A percentile compares a stretch with the other conserved stretches of the same genome.
These are phyloP conservation scores for Calonectria ilicicola DNA, from an alignment of 2,329 filamentous ascomycete genomes.

Conservation along the genomic window DNA sequence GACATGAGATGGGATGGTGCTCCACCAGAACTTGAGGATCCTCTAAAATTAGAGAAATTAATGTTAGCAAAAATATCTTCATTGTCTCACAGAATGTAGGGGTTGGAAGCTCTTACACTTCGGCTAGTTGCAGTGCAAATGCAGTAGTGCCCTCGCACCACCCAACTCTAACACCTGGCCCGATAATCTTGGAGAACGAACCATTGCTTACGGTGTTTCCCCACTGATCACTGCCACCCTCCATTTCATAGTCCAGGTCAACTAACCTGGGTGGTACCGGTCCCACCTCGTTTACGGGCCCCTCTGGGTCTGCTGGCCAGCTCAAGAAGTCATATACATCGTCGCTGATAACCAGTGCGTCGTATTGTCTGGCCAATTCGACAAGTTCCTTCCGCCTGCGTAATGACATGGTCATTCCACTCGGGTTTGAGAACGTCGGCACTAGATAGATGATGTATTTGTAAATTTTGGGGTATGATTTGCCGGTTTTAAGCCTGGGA, in stretches of 20 bases:
- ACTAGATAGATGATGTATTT: slow-evolving; percentile 77
- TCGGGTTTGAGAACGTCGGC: slow-evolving; percentile 78
- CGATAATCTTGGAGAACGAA: slow-evolving; percentile 75
- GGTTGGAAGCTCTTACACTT: background rate
- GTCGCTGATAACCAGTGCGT: slow-evolving; percentile 76
- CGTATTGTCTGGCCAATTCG: slow-evolving; percentile 69
- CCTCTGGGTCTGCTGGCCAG: slow-evolving; percentile 62
- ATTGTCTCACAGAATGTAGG: background rate
- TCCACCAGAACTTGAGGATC: background rate
- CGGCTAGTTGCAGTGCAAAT: background rate
- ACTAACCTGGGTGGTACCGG: slow-evolving; percentile 9
- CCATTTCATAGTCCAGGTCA: slow-evolving; percentile 3
- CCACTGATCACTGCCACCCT: slow-evolving; percentile 50
- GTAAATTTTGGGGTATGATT: slow-evolving; percentile 60
- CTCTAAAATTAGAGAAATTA: background rate
- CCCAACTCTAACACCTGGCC: slow-evolving; percentile 69
- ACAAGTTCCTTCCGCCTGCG: slow-evolving; percentile 67
- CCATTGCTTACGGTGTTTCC: slow-evolving; percentile 76
- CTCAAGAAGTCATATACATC: slow-evolving; percentile 80
- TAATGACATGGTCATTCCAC: slow-evolving; percentile 72
- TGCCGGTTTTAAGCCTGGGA: slow-evolving; percentile 7
- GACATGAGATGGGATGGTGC: background rate
- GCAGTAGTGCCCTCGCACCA: slow-evolving; percentile 14
- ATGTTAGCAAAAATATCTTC: background rate
- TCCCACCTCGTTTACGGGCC: slow-evolving; percentile 48